A percentile compares a stretch with the other conserved stretches of the same genome.
phyloP scores from a whole-genome alignment of 1,284 basidiomycete genomes.

The Neonothopanus nambi region DNA sequence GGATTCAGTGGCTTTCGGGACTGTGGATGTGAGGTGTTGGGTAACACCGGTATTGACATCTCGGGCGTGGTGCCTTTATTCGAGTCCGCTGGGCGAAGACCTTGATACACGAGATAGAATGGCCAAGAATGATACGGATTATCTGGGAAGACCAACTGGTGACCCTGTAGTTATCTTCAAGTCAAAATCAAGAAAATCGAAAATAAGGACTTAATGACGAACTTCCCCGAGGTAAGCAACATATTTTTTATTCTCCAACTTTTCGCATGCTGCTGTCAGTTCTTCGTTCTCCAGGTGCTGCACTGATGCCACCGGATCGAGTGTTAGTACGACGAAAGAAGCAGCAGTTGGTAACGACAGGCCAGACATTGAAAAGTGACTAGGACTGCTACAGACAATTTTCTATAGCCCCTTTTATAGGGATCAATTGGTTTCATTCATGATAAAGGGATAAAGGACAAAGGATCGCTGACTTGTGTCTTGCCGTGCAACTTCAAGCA shows the following conservation, averaged over 20 bases:
- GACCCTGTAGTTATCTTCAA: background rate
- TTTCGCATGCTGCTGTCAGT: conserved; percentile 4
- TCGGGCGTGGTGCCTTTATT: background rate
- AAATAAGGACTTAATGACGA: too few relatives aligned
- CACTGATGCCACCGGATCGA: conserved; percentile 8
- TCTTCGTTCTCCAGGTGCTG: conserved; percentile 5
- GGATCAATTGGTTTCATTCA: too few relatives aligned
- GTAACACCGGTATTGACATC: conserved; percentile 13
- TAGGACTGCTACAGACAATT: too few relatives aligned
- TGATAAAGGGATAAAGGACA: too few relatives aligned
- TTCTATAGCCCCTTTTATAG: too few relatives aligned
- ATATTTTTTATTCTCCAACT: conserved; percentile 6
- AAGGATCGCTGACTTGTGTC: too few relatives aligned
- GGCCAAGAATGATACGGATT: conserved; percentile 3
- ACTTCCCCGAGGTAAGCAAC: conserved; percentile 5
- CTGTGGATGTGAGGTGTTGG: conserved; percentile 11
- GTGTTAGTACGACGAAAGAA: conserved; percentile 5
- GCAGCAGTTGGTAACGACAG: conserved; percentile 1
- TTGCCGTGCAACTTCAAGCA: too few relatives aligned
- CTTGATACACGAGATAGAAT: conserved; percentile 8
- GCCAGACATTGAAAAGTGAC: too few relatives aligned
- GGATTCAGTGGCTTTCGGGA: conserved; percentile 5
- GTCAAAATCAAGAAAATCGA: too few relatives aligned
- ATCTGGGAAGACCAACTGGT: background rate
- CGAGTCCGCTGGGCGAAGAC: background rate